A percentile compares a stretch with the other conserved stretches of the same genome.
Evolutionary conservation across 2,329 filamentous ascomycete genomes (phyloP).

Genomic region (Sarocladium oryzae): DNA sequence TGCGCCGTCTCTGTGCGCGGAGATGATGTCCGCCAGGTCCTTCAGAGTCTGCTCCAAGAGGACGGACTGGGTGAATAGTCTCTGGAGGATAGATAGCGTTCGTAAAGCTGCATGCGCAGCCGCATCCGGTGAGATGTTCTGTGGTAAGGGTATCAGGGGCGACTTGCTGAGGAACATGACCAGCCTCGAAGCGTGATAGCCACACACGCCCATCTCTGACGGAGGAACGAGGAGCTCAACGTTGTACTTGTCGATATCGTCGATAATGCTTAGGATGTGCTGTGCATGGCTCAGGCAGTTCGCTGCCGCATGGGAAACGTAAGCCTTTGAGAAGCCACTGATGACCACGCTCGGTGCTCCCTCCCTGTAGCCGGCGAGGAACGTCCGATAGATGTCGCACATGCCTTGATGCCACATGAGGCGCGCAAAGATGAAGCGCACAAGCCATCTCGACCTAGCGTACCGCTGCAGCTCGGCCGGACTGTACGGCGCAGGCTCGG

Average conservation of each 20-base stretch:
- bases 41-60: slow-evolving; percentile 21
- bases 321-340: slow-evolving; percentile 25
- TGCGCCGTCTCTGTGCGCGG: slow-evolving; percentile 9
- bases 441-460: slow-evolving; percentile 14
- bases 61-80: slow-evolving; percentile 14
- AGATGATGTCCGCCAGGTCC: slow-evolving; percentile 17
- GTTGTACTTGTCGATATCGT: slow-evolving; percentile 18
- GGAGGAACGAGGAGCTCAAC: slow-evolving; percentile 27
- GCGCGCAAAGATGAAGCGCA: slow-evolving; percentile 12
- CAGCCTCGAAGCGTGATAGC: slow-evolving; percentile 33
- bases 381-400: slow-evolving; percentile 38
- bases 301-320: slow-evolving; percentile 5
- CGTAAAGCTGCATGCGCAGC: background rate
- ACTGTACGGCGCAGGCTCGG: slow-evolving; percentile 10
- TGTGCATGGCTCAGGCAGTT: background rate
- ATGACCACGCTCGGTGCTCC: slow-evolving; percentile 27
- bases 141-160: slow-evolving; percentile 13
- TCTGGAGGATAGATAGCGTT: background rate
- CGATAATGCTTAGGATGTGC: background rate
- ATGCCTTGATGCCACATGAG: slow-evolving; percentile 33
- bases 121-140: slow-evolving; percentile 12
- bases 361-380: slow-evolving; percentile 33
- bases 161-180: slow-evolving; percentile 24
- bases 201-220: slow-evolving; percentile 33
- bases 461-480: slow-evolving; percentile 1